A percentile compares a stretch with the other conserved stretches of the same genome.
These are phyloP conservation scores for Colletotrichum sp. DNA, from an alignment of 2,329 filamentous ascomycete species.

Conservation along the genomic window DNA sequence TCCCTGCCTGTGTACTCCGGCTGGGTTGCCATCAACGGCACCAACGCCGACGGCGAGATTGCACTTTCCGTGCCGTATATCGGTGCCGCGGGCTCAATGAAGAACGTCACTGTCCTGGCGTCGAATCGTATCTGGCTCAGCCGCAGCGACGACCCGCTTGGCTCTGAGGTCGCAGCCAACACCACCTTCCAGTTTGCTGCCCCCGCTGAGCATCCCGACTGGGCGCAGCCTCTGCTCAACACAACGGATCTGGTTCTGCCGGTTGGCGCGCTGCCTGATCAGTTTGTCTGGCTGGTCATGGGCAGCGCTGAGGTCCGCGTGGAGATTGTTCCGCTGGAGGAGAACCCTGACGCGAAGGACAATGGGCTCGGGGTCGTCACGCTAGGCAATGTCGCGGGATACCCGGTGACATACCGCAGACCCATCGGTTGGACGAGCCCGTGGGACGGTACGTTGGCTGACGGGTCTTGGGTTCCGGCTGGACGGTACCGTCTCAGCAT, in stretches of 20 bases:
- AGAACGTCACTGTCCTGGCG: constrained; percentile 6
- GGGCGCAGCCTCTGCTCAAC: not conserved
- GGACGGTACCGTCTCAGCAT: constrained; percentile 52
- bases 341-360: not conserved
- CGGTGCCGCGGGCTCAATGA: constrained; percentile 9
- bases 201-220: not conserved
- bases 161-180: not conserved
- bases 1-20: constrained; percentile 47
- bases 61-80: constrained; percentile 11
- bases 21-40: constrained; percentile 44
- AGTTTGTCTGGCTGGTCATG: constrained; percentile 18
- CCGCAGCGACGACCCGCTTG: constrained; percentile 4
- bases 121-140: not conserved
- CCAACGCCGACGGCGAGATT: constrained; percentile 31
- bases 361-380: constrained; percentile 6
- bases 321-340: constrained; percentile 1
- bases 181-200: constrained; percentile 9
- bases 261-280: not conserved
- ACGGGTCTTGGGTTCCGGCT: constrained; percentile 51
- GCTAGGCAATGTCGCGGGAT: constrained; percentile 2
- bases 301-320: constrained; percentile 18
- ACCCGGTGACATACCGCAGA: not conserved
- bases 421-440: not conserved
- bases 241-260: not conserved
- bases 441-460: constrained; percentile 53